Base-by-base conservation (phyloP, 129 eudicot genomes). In the Artemisia argyi region DNA sequence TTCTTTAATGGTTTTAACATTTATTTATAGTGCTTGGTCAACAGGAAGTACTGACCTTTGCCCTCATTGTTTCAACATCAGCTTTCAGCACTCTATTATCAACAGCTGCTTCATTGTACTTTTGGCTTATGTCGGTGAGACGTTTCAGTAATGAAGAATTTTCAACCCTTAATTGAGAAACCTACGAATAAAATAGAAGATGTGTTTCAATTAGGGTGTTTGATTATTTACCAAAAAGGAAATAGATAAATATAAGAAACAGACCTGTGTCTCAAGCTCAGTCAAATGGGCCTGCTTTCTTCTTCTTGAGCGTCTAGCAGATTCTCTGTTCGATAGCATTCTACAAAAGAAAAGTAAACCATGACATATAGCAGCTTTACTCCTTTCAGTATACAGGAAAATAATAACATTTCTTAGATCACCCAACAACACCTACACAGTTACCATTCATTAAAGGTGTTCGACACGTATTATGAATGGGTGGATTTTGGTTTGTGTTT, bases 321-420 rank as follows among this genome's bases (percentile, higher is more conserved):
- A 95, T 79, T 90, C 97, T 86, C 99, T 91, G 74, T 95, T 95
- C 7, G 99, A 95, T 66, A 95, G 95, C 99, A 90, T 95, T 80
- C 99, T 95, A 84, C 60, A 39, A 42, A 80, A 35, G 35, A 30
- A 24, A 42, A 65, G 18, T 9, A 53, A 15, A 68, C 39, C 13
- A 55, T 52, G 18, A 50, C 20, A 77, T 61, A 15, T 14, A 53
- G 24, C 69, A 20, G 69, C 50, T 68, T 60, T 51, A 11, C 9
- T 18, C 12, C 63, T 28, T 69, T 51, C 51, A 54, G 69, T 20
- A 20, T 35, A 65, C 14, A 65, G 54, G 14, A 17, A 39, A 44
- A 67, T 35, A 22, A 68, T 26, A 48, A 26, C 24, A 66, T 16
- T 3, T 20, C 30, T 20, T 26, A 26, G 35, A 12, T 11, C 13